Evolutionary conservation across 352 stramenopile genomes (phyloP).

Genomic region (Phytophthora multivora): DNA sequence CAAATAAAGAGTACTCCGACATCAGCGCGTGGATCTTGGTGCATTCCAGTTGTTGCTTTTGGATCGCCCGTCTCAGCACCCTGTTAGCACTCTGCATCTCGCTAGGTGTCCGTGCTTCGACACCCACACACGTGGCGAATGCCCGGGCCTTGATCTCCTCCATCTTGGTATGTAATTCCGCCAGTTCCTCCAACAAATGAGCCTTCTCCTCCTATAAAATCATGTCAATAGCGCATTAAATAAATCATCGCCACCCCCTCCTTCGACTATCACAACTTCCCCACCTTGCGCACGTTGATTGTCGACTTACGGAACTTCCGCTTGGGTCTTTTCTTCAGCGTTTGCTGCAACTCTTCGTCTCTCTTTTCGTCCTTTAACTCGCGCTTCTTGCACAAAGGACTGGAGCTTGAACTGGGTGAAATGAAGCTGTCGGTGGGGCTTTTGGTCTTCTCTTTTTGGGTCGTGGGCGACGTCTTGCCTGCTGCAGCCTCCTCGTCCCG

Average conservation of each 20-base stretch:
- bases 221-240: conserved; percentile 12
- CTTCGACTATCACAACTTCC: background rate
- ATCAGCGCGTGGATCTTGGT: conserved; percentile 40
- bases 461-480: background rate
- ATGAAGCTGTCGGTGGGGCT: background rate
- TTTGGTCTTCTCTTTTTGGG: background rate
- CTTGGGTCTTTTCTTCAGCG: conserved; percentile 25
- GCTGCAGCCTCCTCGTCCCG: conserved; percentile 16
- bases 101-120: conserved; percentile 24
- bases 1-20: conserved; percentile 44
- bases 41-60: conserved; percentile 32
- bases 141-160: conserved; percentile 26
- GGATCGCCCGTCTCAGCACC: conserved; percentile 32
- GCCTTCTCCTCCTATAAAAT: conserved; percentile 41
- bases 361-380: background rate
- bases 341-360: background rate
- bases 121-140: conserved; percentile 18
- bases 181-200: conserved; percentile 32
- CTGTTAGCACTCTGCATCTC: conserved; percentile 33
- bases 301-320: conserved; percentile 39
- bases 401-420: conserved; percentile 8
- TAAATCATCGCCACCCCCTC: background rate
- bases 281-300: conserved; percentile 36
- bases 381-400: conserved; percentile 17
- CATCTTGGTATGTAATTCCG: conserved; percentile 35